phyloP scores from a whole-genome alignment of 352 stramenopile species.

The Phytophthora crassamura region DNA sequence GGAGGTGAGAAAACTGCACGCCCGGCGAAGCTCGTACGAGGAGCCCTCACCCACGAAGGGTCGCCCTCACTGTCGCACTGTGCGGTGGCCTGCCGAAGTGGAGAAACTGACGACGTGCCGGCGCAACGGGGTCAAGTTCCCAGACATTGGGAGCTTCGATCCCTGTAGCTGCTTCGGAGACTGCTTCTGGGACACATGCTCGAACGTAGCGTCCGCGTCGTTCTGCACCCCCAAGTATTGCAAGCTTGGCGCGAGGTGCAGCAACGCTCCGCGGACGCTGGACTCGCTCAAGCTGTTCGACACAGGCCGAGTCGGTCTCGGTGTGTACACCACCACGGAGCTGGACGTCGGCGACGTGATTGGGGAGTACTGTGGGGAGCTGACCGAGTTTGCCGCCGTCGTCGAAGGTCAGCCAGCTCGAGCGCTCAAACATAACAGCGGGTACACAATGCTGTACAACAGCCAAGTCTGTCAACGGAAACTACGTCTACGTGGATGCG shows the following conservation, averaged over 20 bases:
- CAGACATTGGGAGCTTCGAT: not conserved
- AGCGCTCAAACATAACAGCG: too few relatives aligned
- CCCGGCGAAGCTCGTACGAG: too few relatives aligned
- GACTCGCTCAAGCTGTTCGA: not conserved
- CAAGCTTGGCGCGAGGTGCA: not conserved
- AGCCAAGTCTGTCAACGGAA: too few relatives aligned
- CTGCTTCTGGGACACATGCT: slow-evolving; percentile 5
- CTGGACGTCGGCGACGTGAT: not conserved
- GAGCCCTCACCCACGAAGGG: too few relatives aligned
- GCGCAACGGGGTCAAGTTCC: not conserved
- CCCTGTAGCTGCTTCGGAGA: not conserved
- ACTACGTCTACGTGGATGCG: too few relatives aligned
- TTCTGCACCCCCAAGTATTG: slow-evolving; percentile 1
- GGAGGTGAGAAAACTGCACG: too few relatives aligned
- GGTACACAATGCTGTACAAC: too few relatives aligned
- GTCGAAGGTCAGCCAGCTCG: too few relatives aligned
- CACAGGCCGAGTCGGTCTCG: not conserved
- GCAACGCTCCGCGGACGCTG: not conserved
- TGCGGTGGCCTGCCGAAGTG: not conserved
- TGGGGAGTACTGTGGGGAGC: not conserved
- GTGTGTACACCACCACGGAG: too few relatives aligned
- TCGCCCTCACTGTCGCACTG: not conserved
- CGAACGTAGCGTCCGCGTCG: not conserved
- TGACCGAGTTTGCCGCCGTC: too few relatives aligned
- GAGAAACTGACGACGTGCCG: not conserved